These are phyloP conservation scores for Corchorus capsularis DNA, from an alignment of 345 rosid genomes.

Conservation along the genomic window DNA sequence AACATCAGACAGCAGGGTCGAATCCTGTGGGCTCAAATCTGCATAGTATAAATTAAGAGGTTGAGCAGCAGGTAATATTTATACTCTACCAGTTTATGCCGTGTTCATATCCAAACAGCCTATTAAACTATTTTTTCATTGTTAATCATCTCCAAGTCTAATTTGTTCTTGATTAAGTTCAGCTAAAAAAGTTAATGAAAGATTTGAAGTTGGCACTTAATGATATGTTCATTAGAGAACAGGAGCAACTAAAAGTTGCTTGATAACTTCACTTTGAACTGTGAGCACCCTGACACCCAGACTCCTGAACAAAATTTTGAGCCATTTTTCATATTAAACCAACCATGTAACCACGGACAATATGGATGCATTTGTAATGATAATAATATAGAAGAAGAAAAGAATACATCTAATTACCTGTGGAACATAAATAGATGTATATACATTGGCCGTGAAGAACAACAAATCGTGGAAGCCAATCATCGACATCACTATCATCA, in stretches of 20 bases:
- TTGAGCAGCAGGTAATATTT: slow-evolving; percentile 13
- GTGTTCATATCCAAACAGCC: not conserved
- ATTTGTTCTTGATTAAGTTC: not conserved
- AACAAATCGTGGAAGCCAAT: slow-evolving; percentile 95
- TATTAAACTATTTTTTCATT: not conserved
- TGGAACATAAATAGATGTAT: slow-evolving; percentile 73
- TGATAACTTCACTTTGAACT: not conserved
- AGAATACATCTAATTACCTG: slow-evolving; percentile 47
- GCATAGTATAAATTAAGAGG: slow-evolving; percentile 24
- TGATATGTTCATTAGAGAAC: not conserved
- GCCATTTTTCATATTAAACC: not conserved
- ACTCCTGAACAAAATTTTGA: not conserved
- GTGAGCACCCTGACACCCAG: not conserved
- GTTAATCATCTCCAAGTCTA: not conserved
- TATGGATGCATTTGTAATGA: not conserved
- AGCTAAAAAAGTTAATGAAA: not conserved
- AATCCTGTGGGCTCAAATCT: slow-evolving; percentile 97
- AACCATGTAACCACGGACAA: not conserved
- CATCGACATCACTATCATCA: slow-evolving; percentile 92
- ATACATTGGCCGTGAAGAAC: slow-evolving; percentile 92
- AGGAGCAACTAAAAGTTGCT: not conserved
- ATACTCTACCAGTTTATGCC: not conserved
- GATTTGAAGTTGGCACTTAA: not conserved
- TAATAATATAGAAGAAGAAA: not conserved
- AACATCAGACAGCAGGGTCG: slow-evolving; percentile 75